Evolutionary conservation across 148 eudicot species (phyloP).

Genomic region (Rhododendron ferrugineum): DNA sequence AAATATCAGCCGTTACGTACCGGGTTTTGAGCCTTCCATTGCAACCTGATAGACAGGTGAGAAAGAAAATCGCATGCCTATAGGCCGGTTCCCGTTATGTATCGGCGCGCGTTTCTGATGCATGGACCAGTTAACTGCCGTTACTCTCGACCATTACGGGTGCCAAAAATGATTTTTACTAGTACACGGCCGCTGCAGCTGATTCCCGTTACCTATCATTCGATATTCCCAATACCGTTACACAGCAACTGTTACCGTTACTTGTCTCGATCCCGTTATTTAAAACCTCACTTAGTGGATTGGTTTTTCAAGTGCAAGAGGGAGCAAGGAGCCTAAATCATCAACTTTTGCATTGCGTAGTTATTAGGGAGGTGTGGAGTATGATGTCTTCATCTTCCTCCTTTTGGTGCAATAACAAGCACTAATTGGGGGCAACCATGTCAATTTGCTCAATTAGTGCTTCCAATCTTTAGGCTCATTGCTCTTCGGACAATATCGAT

Average conservation of each 20-base stretch:
- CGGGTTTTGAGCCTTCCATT: neutral
- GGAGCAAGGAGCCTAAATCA: neutral
- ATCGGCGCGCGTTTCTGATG: neutral
- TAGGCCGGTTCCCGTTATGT: neutral
- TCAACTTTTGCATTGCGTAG: neutral
- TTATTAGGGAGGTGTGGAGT: neutral
- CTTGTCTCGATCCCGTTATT: neutral
- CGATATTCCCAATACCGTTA: neutral
- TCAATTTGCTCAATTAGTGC: neutral
- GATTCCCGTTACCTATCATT: neutral
- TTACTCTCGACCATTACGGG: neutral
- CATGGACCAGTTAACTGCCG: neutral
- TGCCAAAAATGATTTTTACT: neutral
- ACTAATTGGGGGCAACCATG: neutral
- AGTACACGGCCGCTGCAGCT: neutral
- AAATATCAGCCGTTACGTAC: no score
- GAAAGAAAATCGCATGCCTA: neutral
- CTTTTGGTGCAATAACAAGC: neutral
- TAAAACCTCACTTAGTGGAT: neutral
- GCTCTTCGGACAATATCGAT: neutral
- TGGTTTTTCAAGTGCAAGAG: neutral
- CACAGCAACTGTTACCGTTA: neutral
- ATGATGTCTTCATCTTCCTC: neutral
- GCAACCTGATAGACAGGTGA: neutral
- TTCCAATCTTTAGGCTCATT: neutral